These are phyloP conservation scores for Cyberlindnera lachancei DNA, from an alignment of 805 yeast genomes.

Conservation along the genomic window DNA sequence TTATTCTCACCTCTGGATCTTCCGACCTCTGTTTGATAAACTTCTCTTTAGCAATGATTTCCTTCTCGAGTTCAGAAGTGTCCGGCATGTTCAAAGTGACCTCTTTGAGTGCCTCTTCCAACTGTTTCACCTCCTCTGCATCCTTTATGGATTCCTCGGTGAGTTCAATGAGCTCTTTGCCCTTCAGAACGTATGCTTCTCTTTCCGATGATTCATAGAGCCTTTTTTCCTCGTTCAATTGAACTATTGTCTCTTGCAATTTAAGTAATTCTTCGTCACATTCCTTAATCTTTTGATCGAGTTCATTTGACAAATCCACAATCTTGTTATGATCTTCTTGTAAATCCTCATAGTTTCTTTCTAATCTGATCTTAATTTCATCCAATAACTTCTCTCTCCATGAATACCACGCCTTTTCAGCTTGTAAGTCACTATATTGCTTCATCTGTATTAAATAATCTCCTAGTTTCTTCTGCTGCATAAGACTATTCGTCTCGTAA, in stretches of 20 bases:
- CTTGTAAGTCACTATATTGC: slow-evolving; percentile 19
- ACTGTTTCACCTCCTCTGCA: no score
- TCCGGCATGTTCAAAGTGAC: no score
- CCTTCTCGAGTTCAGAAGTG: slow-evolving; percentile 13
- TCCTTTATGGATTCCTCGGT: no score
- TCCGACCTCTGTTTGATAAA: no score
- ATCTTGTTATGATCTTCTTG: slow-evolving; percentile 7
- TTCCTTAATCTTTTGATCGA: slow-evolving; percentile 3
- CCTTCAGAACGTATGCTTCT: slow-evolving; percentile 5
- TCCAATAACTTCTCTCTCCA: slow-evolving; percentile 21
- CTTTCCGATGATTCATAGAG: slow-evolving; percentile 13
- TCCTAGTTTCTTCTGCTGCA: slow-evolving; percentile 19
- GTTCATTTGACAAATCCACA: slow-evolving; percentile 1
- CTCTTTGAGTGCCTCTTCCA: no score
- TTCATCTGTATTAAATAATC: slow-evolving; percentile 21
- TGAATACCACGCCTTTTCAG: slow-evolving; percentile 19
- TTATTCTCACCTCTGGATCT: no score
- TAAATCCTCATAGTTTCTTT: slow-evolving; percentile 7
- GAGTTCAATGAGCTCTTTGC: no score
- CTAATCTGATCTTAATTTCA: slow-evolving; percentile 16
- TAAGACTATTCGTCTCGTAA: slow-evolving; percentile 13
- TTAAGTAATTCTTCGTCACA: slow-evolving; percentile 1
- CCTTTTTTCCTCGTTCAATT: slow-evolving; percentile 4
- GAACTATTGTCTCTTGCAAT: slow-evolving; percentile 2
- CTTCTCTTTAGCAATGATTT: no score